phyloP scores from a whole-genome alignment of 2,329 filamentous ascomycete species.

The Aspergillus unguis region DNA sequence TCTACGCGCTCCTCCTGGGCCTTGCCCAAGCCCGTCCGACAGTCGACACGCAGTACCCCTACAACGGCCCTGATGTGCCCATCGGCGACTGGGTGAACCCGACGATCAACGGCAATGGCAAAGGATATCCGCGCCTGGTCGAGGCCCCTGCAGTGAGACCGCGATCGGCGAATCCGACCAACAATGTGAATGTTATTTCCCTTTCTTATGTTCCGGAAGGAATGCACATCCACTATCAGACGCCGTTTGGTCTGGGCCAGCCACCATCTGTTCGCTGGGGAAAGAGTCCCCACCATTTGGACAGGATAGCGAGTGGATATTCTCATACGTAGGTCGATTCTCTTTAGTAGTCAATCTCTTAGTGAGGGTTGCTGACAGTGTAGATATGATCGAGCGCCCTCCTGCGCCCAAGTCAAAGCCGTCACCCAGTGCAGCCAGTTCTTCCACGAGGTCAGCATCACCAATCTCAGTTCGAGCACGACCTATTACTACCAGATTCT shows the following conservation, averaged over 20 bases:
- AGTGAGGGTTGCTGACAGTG: background rate
- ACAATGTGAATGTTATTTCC: slow-evolving; percentile 54
- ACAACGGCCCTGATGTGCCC: slow-evolving; percentile 49
- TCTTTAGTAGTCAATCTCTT: background rate
- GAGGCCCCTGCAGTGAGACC: slow-evolving; percentile 52
- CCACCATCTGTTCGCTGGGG: slow-evolving; percentile 48
- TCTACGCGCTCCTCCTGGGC: background rate
- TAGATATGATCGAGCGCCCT: slow-evolving; percentile 51
- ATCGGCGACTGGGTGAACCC: slow-evolving; percentile 53
- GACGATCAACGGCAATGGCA: slow-evolving; percentile 52
- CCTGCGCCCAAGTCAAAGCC: slow-evolving; percentile 44
- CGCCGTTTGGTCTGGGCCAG: slow-evolving; percentile 51
- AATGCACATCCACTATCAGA: slow-evolving; percentile 54
- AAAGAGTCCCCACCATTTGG: slow-evolving; percentile 30
- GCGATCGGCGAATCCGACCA: slow-evolving; percentile 41
- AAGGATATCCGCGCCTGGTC: slow-evolving; percentile 50
- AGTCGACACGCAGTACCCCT: slow-evolving; percentile 46
- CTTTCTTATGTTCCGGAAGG: slow-evolving; percentile 49
- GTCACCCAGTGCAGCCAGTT: slow-evolving; percentile 52
- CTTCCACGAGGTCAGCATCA: slow-evolving; percentile 52
- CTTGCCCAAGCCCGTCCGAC: slow-evolving; percentile 24
- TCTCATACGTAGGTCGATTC: slow-evolving; percentile 39
- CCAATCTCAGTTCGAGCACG: slow-evolving; percentile 40
- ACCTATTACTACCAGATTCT: slow-evolving; percentile 53
- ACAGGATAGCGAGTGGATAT: slow-evolving; percentile 36